Percentiles rank a stretch among this genome's conserved stretches.
Evolutionary conservation across 2,329 filamentous ascomycete species (phyloP).

Genomic region (Colletotrichum sp.): DNA sequence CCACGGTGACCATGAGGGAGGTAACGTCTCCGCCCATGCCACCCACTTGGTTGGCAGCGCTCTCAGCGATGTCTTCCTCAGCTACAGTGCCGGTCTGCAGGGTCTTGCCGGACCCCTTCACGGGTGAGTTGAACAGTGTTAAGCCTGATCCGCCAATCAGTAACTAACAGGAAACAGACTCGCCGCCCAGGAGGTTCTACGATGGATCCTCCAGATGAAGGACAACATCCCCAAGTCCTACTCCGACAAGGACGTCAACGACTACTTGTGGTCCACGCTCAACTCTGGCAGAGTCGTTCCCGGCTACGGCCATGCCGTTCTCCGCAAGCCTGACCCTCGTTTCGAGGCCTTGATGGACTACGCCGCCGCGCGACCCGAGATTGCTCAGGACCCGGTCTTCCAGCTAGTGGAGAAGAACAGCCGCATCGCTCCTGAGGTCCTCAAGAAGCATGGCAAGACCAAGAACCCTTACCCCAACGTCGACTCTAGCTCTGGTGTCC

Average conservation of each 20-base stretch:
- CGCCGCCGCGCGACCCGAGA: conserved; percentile 81
- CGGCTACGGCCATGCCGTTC: conserved; percentile 93
- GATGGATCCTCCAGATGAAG: conserved; percentile 98
- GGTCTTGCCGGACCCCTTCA: conserved; percentile 84
- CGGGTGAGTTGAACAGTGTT: conserved; percentile 18
- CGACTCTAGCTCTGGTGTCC: conserved; percentile 87
- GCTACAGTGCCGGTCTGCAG: conserved; percentile 93
- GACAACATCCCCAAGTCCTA: conserved; percentile 79
- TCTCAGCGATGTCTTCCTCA: conserved; percentile 92
- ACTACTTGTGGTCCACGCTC: conserved; percentile 91
- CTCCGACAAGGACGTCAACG: conserved; percentile 79
- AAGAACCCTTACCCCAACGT: conserved; percentile 99
- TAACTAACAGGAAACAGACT: conserved; percentile 54
- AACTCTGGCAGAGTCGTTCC: conserved; percentile 94
- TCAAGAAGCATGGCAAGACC: conserved; percentile 96
- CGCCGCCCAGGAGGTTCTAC: conserved; percentile 94
- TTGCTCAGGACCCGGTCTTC: conserved; percentile 88
- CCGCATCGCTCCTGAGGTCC: conserved; percentile 85
- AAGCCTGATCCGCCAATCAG: background rate
- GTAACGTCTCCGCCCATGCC: conserved; percentile 94
- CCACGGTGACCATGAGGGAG: conserved; percentile 97
- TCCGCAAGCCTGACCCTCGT: conserved; percentile 94
- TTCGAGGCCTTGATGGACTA: conserved; percentile 98
- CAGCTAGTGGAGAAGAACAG: conserved; percentile 93
- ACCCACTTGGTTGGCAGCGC: conserved; percentile 96